A percentile compares a stretch with the other conserved stretches of the same genome.
phyloP scores from a whole-genome alignment of 495 filamentous ascomycete genomes.

The Aspergillus saccharolyticus region DNA sequence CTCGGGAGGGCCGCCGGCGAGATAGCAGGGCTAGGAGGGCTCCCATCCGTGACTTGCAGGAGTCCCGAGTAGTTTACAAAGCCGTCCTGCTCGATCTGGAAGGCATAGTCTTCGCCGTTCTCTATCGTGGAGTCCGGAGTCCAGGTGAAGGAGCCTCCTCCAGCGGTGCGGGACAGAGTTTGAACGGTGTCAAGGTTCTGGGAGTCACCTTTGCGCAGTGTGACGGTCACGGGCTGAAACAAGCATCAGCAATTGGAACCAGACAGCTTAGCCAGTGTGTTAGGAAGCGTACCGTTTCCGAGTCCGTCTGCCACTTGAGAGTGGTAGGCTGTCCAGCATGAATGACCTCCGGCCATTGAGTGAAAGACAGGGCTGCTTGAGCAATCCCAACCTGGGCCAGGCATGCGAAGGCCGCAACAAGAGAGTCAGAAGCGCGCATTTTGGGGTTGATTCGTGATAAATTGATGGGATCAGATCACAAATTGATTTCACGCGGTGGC shows the following conservation, averaged over 20 bases:
- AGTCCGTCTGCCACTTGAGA: slow-evolving; percentile 39
- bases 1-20: not conserved
- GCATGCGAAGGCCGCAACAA: slow-evolving; percentile 33
- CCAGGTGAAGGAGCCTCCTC: slow-evolving; percentile 39
- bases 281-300: slow-evolving; percentile 24
- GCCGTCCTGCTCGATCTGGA: slow-evolving; percentile 41
- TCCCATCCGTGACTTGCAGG: slow-evolving; percentile 17
- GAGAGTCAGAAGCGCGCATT: slow-evolving; percentile 28
- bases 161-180: slow-evolving; percentile 32
- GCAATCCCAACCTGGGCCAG: slow-evolving; percentile 25
- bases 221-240: slow-evolving; percentile 37
- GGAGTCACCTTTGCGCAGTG: slow-evolving; percentile 38
- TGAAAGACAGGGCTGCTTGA: slow-evolving; percentile 36
- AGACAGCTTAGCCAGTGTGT: not conserved
- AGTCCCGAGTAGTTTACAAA: slow-evolving; percentile 44
- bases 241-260: not conserved
- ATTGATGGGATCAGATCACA: not conserved
- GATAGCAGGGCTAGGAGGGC: not conserved
- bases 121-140: slow-evolving; percentile 32
- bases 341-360: slow-evolving; percentile 36
- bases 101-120: slow-evolving; percentile 40
- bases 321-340: slow-evolving; percentile 36
- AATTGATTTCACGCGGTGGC: not conserved
- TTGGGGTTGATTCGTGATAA: not conserved
- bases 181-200: slow-evolving; percentile 37